These are phyloP conservation scores for Aspergillus melleus DNA, from an alignment of 2,329 filamentous ascomycete species.

Conservation along the genomic window DNA sequence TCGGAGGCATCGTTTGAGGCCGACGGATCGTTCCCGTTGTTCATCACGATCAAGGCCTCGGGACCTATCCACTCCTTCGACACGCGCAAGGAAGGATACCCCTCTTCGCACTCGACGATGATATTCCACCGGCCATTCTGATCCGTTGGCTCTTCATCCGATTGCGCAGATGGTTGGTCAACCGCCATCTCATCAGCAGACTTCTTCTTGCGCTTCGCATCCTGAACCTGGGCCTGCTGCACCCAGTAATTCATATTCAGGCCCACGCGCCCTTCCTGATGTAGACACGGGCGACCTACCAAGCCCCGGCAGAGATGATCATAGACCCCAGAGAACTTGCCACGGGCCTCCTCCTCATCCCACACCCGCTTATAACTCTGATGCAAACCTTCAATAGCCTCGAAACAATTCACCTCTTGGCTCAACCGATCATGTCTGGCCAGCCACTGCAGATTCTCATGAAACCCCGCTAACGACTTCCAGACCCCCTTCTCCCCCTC, in stretches of 20 bases:
- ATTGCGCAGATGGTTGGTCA: constrained; percentile 25
- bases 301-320: constrained; percentile 44
- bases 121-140: constrained; percentile 35
- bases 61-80: constrained; percentile 45
- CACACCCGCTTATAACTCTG: constrained; percentile 45
- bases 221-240: constrained; percentile 35
- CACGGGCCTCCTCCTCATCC: constrained; percentile 40
- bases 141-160: constrained; percentile 19
- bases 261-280: constrained; percentile 41
- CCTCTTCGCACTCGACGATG: constrained; percentile 47
- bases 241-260: constrained; percentile 46
- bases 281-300: constrained; percentile 44
- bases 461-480: constrained; percentile 41
- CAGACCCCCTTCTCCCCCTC: constrained; percentile 35
- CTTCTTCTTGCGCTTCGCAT: constrained; percentile 26
- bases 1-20: constrained; percentile 21
- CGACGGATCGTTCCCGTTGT: constrained; percentile 20
- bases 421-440: constrained; percentile 47
- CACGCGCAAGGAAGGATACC: constrained; percentile 45
- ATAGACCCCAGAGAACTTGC: constrained; percentile 31
- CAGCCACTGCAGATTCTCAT: constrained; percentile 46
- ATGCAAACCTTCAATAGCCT: constrained; percentile 46
- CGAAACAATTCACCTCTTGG: constrained; percentile 47
- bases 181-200: constrained; percentile 35
- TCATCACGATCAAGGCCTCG: constrained; percentile 33